Base-by-base conservation (phyloP, 2,329 filamentous ascomycete species). In the Apiospora koreana region DNA sequence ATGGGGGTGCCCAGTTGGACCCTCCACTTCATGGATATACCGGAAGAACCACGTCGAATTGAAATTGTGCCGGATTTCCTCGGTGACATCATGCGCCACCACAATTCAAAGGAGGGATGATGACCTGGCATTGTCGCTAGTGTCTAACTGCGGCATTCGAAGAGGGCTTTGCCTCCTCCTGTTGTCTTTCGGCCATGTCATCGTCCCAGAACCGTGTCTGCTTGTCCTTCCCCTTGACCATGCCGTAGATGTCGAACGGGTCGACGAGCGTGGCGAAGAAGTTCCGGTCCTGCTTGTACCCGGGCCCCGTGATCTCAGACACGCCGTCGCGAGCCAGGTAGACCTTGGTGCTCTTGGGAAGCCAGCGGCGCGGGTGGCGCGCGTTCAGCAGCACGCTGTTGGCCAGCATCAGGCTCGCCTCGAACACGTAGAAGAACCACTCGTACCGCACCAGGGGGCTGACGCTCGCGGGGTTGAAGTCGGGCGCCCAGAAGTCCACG, bases 361-460 rank as follows among this genome's bases (percentile, higher is more conserved):
- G 77, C 73, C 81, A 88, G 41, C 80, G 80, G 45, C 87, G 81
- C 28, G 87, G 87, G 72, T 89, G 85, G 5, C 84, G 79, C 2
- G 81, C 48, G 71, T 88, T 89, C 76, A 87, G 81, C 73, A 89
- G 75, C 42, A 81, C 77, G 12, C 81, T 80, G 73, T 89, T 89
- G 62, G 74, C 50, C 0, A 89, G 73, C 88, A 89, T 89, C 16
- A 88, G 76, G 0, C 76, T 73, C 1, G 82, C 85, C 78, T 90
- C 88, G 70, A 89, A 89, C 25, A 89, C 81, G 74, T 86, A 88
- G 72, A 90, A 90, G 77, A 84, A 89, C 83, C 84, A 87, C 77
- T 90, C 87, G 73, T 88, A 86, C 28, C 86, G 82, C n/a, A 89
- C 71, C 28, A 88, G 78, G 0, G 85, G 83, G 14, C 81, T 84